Conservation (phyloP, 2,329 filamentous ascomycete species). For the Bipolaris gigantea region DNA sequence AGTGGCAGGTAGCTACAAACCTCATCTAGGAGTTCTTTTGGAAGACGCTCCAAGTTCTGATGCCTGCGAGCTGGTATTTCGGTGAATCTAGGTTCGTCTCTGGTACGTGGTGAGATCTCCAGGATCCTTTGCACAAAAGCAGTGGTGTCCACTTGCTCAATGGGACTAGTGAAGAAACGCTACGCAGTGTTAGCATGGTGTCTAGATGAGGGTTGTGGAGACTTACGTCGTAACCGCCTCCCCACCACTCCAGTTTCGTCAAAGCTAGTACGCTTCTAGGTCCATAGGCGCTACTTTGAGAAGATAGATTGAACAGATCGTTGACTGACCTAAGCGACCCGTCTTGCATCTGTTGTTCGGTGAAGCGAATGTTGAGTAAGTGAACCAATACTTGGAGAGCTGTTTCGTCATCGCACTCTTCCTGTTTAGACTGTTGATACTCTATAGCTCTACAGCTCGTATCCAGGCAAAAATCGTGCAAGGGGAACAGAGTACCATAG, state of each 20-base stretch:
- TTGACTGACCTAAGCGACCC: constrained; percentile 4
- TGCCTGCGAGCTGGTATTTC: background rate
- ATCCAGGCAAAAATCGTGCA: constrained; percentile 30
- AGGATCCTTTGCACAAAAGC: constrained; percentile 17
- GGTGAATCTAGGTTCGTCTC: background rate
- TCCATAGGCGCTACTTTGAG: constrained; percentile 12
- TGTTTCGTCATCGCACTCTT: background rate
- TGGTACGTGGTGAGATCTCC: constrained; percentile 7
- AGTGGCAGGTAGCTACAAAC: constrained; percentile 21
- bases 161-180: constrained; percentile 31
- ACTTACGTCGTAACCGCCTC: constrained; percentile 27
- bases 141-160: constrained; percentile 12
- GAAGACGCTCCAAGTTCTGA: constrained; percentile 19
- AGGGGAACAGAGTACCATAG: constrained; percentile 24
- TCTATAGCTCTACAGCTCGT: constrained; percentile 25
- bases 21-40: constrained; percentile 22
- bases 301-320: constrained; percentile 25
- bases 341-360: background rate
- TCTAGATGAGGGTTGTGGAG: background rate
- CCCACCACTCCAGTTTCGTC: constrained; percentile 30
- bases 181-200: constrained; percentile 5
- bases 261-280: constrained; percentile 25
- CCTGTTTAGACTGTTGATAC: background rate
- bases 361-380: constrained; percentile 18
- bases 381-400: constrained; percentile 13